A percentile compares a stretch with the other conserved stretches of the same genome.
Evolutionary conservation across 306 rosid species (phyloP).

Genomic region (Betula pendula): DNA sequence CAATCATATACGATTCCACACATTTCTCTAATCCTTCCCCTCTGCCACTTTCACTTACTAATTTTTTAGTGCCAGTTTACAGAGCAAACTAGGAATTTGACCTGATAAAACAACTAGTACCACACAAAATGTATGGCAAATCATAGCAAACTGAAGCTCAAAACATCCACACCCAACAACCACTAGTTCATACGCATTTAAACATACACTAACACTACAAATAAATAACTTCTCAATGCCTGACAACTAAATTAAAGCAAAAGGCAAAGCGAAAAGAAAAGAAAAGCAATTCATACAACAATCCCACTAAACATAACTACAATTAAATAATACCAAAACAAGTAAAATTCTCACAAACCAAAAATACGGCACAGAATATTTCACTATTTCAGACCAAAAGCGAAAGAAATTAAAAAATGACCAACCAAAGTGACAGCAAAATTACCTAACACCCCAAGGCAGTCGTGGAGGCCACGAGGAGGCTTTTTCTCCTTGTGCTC

Average conservation of each 20-base stretch:
- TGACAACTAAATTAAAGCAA: neutral
- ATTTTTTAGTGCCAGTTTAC: neutral
- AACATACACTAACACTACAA: neutral
- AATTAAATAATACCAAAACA: too few species aligned
- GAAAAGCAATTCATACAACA: neutral
- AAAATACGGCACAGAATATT: neutral
- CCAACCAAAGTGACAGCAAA: neutral
- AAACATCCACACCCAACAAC: neutral
- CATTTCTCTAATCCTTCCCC: neutral
- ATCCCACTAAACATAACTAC: neutral
- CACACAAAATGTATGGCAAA: neutral
- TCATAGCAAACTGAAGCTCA: neutral
- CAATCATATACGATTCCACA: neutral
- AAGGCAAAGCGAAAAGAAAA: neutral
- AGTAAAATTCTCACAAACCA: constrained; percentile 1
- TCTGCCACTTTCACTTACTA: neutral
- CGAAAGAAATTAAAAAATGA: neutral
- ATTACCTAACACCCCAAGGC: constrained; percentile 76
- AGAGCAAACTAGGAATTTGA: neutral
- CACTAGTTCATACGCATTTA: neutral
- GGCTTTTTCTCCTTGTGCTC: constrained; percentile 59
- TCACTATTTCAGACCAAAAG: neutral
- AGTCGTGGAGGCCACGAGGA: constrained; percentile 65
- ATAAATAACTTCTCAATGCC: constrained; percentile 1
- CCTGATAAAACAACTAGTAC: neutral